Conservation (phyloP, 768 basidiomycete genomes). For the Trametes punicea region DNA sequence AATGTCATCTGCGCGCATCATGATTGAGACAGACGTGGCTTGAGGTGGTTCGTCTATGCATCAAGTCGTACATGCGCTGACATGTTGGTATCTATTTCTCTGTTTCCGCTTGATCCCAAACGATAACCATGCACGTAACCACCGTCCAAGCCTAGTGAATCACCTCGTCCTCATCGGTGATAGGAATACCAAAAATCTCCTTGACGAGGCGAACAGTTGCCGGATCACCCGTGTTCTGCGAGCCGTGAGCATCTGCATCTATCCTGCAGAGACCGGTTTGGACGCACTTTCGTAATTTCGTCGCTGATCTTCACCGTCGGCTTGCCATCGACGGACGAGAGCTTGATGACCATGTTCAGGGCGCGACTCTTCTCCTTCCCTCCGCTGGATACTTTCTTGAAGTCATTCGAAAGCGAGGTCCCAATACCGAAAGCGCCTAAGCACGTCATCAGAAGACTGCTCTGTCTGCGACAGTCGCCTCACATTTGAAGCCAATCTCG, state of each 20-base stretch:
- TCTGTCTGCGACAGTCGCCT: conserved; percentile 7
- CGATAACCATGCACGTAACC: no score
- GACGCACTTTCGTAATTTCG: conserved; percentile 72
- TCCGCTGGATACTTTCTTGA: conserved; percentile 43
- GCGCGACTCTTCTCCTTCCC: conserved; percentile 67
- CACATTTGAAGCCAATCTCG: conserved; percentile 68
- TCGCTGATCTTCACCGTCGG: conserved; percentile 94
- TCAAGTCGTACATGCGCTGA: not conserved
- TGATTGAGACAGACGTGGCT: not conserved
- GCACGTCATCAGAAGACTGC: not conserved
- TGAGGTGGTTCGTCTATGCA: not conserved
- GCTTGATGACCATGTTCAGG: conserved; percentile 94
- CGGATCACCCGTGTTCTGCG: conserved; percentile 49
- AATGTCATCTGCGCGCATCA: not conserved
- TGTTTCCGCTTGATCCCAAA: not conserved
- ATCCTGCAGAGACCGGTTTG: not conserved
- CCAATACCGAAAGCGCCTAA: conserved; percentile 91
- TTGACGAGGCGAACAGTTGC: conserved; percentile 53
- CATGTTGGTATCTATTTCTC: not conserved
- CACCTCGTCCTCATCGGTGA: conserved; percentile 7
- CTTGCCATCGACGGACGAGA: conserved; percentile 66
- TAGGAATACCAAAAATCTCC: conserved; percentile 35
- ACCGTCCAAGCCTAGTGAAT: no score
- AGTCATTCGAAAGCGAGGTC: conserved; percentile 90
- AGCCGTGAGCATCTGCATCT: not conserved